phyloP scores from a whole-genome alignment of 768 basidiomycete genomes.

The Phaffia australis region DNA sequence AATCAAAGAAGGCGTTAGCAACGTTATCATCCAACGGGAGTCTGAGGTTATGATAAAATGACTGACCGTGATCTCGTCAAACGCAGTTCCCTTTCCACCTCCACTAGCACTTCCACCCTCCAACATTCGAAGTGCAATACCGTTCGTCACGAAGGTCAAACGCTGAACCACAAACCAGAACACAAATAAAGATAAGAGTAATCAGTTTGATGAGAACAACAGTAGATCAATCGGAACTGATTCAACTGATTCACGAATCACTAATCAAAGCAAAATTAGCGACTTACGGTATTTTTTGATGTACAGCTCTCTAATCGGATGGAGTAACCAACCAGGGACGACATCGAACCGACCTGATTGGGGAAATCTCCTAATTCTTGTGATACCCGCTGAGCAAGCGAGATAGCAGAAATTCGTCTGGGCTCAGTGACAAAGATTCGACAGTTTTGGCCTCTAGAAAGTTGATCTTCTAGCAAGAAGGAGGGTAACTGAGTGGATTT shows the following conservation, averaged over 20 bases:
- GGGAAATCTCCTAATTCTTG: constrained; percentile 78
- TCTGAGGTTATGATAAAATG: background rate
- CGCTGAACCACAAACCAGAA: constrained; percentile 17
- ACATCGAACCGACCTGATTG: constrained; percentile 60
- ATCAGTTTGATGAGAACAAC: no score
- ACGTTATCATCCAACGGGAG: background rate
- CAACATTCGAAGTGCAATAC: constrained; percentile 94
- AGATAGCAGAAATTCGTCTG: constrained; percentile 79
- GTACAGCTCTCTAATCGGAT: constrained; percentile 84
- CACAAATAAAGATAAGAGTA: background rate
- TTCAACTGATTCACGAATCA: no score
- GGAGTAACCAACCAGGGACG: constrained; percentile 83
- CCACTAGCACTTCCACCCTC: constrained; percentile 60
- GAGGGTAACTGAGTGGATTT: constrained; percentile 94
- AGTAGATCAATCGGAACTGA: no score
- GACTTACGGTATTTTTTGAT: constrained; percentile 51
- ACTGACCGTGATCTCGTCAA: constrained; percentile 86
- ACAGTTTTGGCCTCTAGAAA: constrained; percentile 67
- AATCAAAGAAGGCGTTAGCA: background rate
- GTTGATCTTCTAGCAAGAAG: constrained; percentile 82
- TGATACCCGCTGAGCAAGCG: constrained; percentile 88
- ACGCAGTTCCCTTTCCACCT: constrained; percentile 61
- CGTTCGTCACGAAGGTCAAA: constrained; percentile 71
- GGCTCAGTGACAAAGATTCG: constrained; percentile 94
- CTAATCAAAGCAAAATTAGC: background rate